Conservation (phyloP, 768 basidiomycete species). For the Phlegmacium glaucopus region DNA sequence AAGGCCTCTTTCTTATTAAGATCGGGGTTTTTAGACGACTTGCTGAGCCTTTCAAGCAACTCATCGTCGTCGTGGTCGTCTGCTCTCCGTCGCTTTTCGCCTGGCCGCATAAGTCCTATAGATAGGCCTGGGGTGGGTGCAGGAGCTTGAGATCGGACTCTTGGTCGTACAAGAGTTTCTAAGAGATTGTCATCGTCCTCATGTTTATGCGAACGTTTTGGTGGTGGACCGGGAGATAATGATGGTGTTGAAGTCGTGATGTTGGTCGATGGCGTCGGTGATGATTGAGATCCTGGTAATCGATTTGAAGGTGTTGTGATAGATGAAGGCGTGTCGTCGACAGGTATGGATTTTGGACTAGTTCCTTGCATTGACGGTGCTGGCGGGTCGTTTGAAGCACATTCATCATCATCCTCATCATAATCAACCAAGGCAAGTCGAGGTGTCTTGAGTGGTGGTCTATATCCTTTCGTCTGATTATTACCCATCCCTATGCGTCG, state of each 20-base stretch:
- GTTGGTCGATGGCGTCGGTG: constrained; percentile 24
- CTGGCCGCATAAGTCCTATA: constrained; percentile 46
- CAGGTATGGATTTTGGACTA: constrained; percentile 11
- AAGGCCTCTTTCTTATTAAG: constrained; percentile 41
- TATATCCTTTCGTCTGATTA: constrained; percentile 43
- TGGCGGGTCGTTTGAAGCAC: constrained; percentile 6
- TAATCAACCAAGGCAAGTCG: constrained; percentile 72
- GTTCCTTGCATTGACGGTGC: constrained; percentile 7
- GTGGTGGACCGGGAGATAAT: constrained; percentile 35
- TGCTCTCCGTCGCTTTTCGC: constrained; percentile 69
- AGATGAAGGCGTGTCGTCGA: constrained; percentile 7
- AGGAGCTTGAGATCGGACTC: constrained; percentile 36
- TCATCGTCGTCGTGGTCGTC: constrained; percentile 76
- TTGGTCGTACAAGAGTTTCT: constrained; percentile 47
- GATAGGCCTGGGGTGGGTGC: constrained; percentile 25
- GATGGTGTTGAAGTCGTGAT: constrained; percentile 25
- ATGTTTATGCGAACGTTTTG: constrained; percentile 37
- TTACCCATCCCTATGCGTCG: constrained; percentile 44
- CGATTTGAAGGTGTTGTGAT: constrained; percentile 16
- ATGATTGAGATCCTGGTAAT: too few species aligned
- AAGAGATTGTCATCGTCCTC: constrained; percentile 59
- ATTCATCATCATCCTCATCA: constrained; percentile 68
- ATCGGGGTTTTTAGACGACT: constrained; percentile 53
- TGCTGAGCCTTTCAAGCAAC: constrained; percentile 58
- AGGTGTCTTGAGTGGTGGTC: constrained; percentile 49